Conservation (phyloP, 2,329 filamentous ascomycete genomes). For the Trichoderma atrobrunneum region DNA sequence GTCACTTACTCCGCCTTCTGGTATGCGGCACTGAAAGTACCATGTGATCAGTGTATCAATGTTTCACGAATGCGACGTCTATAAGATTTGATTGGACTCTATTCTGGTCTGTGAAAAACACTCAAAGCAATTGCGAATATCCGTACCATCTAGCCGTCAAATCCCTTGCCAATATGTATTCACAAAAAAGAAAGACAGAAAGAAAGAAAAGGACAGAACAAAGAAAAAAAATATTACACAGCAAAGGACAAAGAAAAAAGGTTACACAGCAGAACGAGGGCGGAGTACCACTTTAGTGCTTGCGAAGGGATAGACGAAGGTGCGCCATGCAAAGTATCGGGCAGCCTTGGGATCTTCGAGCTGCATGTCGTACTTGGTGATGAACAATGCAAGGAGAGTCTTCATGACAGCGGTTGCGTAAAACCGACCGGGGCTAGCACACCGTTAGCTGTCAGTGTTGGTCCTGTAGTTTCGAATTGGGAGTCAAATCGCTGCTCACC, state of each 20-base stretch:
- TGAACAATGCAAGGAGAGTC: background rate
- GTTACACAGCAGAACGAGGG: background rate
- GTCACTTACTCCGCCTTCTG: constrained; percentile 4
- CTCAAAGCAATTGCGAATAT: background rate
- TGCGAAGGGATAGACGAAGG: background rate
- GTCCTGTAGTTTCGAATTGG: background rate
- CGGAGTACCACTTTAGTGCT: background rate
- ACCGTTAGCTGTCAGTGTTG: background rate
- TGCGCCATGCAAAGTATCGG: constrained; percentile 8
- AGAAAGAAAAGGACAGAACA: background rate
- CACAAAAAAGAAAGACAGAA: background rate
- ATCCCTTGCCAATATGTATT: background rate
- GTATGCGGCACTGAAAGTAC: background rate
- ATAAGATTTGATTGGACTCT: background rate
- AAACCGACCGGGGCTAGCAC: background rate
- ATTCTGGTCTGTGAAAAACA: background rate
- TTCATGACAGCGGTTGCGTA: constrained; percentile 4
- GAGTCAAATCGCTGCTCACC: background rate
- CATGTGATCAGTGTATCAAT: background rate
- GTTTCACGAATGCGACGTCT: background rate
- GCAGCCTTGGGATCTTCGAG: background rate
- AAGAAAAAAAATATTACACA: background rate
- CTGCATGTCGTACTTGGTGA: background rate
- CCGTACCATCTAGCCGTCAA: background rate
- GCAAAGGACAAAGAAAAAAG: background rate